Evolutionary conservation across 106 monocot species (phyloP).

Genomic region (Apostasia ramifera): DNA sequence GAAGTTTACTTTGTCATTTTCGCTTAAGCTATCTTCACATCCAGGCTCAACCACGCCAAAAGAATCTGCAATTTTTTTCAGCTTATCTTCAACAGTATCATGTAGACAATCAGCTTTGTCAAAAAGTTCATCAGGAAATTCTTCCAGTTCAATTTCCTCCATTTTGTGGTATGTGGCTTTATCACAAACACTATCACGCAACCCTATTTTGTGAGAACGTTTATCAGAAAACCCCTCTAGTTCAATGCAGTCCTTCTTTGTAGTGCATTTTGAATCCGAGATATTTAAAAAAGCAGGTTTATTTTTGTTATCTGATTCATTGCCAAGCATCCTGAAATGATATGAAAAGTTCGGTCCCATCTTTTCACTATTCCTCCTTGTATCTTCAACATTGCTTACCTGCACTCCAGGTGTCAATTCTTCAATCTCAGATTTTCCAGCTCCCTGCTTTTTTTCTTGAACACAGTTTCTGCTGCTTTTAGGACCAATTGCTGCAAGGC

Average conservation of each 20-base stretch:
- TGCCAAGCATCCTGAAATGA: background rate
- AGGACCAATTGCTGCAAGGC: background rate
- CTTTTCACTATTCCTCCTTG: background rate
- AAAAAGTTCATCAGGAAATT: conserved; percentile 2
- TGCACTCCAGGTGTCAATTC: background rate
- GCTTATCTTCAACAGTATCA: conserved; percentile 1
- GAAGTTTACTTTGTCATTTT: background rate
- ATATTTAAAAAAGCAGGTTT: background rate
- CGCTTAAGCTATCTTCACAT: background rate
- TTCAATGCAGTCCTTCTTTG: background rate
- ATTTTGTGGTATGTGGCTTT: background rate
- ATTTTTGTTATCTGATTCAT: background rate
- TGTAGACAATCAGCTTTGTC: background rate
- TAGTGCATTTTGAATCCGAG: background rate
- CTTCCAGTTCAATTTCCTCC: background rate
- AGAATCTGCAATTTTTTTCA: background rate
- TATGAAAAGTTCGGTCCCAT: background rate
- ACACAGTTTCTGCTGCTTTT: background rate
- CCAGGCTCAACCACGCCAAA: too few relatives aligned
- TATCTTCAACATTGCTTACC: background rate
- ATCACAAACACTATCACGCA: background rate
- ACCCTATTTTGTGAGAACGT: background rate
- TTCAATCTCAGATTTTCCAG: background rate
- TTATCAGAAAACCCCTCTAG: conserved; percentile 1
- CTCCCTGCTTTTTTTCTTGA: background rate